These are phyloP conservation scores for Cladosporium sp. DNA, from an alignment of 2,329 filamentous ascomycete genomes.

Conservation along the genomic window DNA sequence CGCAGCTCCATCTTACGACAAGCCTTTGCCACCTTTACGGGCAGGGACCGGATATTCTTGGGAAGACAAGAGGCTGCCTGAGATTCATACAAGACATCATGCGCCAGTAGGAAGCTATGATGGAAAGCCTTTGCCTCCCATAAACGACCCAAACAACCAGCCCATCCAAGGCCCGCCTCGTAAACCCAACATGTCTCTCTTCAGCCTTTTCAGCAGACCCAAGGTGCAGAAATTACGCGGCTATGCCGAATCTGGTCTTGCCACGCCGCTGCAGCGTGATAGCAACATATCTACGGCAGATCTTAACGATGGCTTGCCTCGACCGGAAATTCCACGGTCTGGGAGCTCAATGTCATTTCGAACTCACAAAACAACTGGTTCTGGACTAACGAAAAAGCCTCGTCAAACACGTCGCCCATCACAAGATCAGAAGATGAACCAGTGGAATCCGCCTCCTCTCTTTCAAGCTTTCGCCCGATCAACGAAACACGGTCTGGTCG, in stretches of 20 bases:
- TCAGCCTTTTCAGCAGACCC: slow-evolving; percentile 47
- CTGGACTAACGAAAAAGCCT: neutral
- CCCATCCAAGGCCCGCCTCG: slow-evolving; percentile 9
- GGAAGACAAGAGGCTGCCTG: neutral
- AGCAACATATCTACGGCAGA: slow-evolving; percentile 10
- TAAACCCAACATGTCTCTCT: slow-evolving; percentile 42
- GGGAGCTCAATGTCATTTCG: slow-evolving; percentile 13
- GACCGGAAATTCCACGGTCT: slow-evolving; percentile 2
- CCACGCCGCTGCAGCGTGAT: slow-evolving; percentile 14
- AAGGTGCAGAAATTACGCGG: slow-evolving; percentile 47
- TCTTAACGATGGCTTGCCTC: slow-evolving; percentile 9
- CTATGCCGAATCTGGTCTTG: slow-evolving; percentile 41
- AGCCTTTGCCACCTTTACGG: slow-evolving; percentile 9
- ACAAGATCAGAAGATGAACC: slow-evolving; percentile 1
- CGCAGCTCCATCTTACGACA: neutral
- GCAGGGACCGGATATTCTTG: neutral
- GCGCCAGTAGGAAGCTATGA: neutral
- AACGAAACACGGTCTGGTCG: slow-evolving; percentile 67
- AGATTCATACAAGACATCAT: neutral
- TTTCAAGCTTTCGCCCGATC: slow-evolving; percentile 87
- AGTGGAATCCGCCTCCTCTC: slow-evolving; percentile 59
- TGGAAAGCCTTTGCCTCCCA: slow-evolving; percentile 1
- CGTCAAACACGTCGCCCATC: neutral
- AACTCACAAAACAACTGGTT: neutral
- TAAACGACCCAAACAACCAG: neutral